Evolutionary conservation across 2,329 filamentous ascomycete genomes (phyloP), one percentile per base, ranked within the genome.

Genomic region (Fusarium udum): DNA sequence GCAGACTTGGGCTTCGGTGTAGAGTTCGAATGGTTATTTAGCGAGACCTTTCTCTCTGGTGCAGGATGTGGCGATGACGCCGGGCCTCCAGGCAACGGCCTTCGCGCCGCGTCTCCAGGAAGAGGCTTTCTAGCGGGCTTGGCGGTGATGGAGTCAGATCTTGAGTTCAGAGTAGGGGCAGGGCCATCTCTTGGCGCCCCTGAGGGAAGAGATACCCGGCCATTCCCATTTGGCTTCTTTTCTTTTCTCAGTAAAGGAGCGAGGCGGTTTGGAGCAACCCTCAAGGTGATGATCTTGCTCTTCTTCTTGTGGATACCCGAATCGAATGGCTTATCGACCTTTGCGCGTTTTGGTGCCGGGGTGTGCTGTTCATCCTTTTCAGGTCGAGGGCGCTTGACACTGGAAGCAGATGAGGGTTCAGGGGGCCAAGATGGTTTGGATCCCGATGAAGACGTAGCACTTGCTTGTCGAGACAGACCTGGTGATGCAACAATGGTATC

Each of bases 321-420:
- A 20, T 72, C 76, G 22, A 74, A 73, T 4, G 76, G 65, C 42
- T 83, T 75, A 48, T 83, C 81, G 12, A 79, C 77, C 75, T 84
- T 85, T 9, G 82, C 79, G 18, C 83, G 79, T 76, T 85, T 85
- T 2, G 82, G 77, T 32, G 78, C 80, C 4, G 83, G 83, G 3
- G 78, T 77, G 8, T 75, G 72, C 32, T 76, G 72, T 42, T 83
- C 82, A 9, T 81, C 79, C 63, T 82, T 83, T 20, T 84, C 83
- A 39, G 82, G 77, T 6, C 80, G 81, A 24, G 83, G 78, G 22
- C 83, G 79, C 67, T 85, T 85, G 34, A 72, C 64, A 13, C 73
- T 75, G 20, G 78, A 68, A 24, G 46, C 36, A 20, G 77, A 65
- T 8, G 76, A 69, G 24, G 74, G 51, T 24, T 77, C 78, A 15